Evolutionary conservation across 331 rosid species (phyloP).

Genomic region (Spiraea crenata): DNA sequence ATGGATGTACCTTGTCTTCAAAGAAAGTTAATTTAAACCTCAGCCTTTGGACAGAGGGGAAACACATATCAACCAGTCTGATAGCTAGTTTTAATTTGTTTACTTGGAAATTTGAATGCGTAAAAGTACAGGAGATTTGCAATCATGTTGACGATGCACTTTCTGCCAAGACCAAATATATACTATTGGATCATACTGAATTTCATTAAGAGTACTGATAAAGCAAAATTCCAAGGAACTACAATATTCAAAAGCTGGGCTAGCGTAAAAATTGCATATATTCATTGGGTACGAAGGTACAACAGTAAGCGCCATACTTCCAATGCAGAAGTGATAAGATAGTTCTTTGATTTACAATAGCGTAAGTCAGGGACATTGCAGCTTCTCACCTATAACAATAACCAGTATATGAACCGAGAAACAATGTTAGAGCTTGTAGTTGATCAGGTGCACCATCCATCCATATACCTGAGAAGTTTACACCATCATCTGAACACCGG

Average conservation of each 20-base stretch:
- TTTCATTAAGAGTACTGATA: background rate
- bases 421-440: background rate
- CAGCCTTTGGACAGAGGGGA: background rate
- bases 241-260: background rate
- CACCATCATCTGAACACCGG: background rate
- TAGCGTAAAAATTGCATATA: too few species aligned
- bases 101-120: background rate
- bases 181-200: background rate
- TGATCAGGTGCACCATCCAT: constrained; percentile 11
- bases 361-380: background rate
- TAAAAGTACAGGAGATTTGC: background rate
- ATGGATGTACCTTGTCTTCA: background rate
- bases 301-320: background rate
- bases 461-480: background rate
- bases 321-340: background rate
- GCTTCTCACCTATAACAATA: background rate
- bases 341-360: background rate
- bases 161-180: constrained; percentile 1
- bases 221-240: background rate
- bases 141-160: background rate
- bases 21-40: background rate
- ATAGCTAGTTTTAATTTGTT: too few species aligned
- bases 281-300: too few species aligned
- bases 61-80: background rate
- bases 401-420: background rate